Evolutionary conservation across 306 rosid genomes (phyloP).

Genomic region (Cucumis cinereus): DNA sequence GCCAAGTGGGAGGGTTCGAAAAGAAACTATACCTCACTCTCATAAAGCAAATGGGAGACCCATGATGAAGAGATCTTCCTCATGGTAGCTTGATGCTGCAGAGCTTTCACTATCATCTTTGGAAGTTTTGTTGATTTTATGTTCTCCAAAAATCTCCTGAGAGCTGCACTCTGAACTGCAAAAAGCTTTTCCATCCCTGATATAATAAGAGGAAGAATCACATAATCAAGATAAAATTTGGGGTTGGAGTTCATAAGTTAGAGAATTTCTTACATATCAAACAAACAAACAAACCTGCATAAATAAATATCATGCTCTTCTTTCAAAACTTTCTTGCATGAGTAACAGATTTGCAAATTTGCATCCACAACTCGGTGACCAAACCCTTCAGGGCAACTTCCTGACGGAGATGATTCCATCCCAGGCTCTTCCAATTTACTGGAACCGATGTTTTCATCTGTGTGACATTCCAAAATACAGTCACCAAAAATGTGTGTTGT

Average conservation of each 20-base stretch:
- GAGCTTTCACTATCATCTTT: slow-evolving; percentile 32
- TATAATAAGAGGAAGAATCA: slow-evolving; percentile 9
- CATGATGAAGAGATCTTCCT: slow-evolving; percentile 47
- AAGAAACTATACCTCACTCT: slow-evolving; percentile 15
- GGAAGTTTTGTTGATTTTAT: slow-evolving; percentile 27
- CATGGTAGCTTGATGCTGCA: slow-evolving; percentile 47
- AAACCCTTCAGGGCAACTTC: slow-evolving; percentile 19
- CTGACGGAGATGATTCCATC: slow-evolving; percentile 22
- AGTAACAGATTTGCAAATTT: slow-evolving; percentile 28
- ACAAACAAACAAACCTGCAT: slow-evolving; percentile 50
- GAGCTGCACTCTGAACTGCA: slow-evolving; percentile 47
- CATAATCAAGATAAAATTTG: neutral
- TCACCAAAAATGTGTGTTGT: slow-evolving; percentile 78
- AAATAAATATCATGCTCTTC: slow-evolving; percentile 31
- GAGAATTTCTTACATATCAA: neutral
- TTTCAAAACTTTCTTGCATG: slow-evolving; percentile 41
- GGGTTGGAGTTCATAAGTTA: neutral
- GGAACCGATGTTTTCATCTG: slow-evolving; percentile 37
- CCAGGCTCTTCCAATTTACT: slow-evolving; percentile 29
- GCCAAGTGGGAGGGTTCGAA: neutral
- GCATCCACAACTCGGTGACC: slow-evolving; percentile 10
- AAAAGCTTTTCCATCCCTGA: slow-evolving; percentile 54
- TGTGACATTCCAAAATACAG: slow-evolving; percentile 64
- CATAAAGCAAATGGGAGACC: slow-evolving; percentile 28
- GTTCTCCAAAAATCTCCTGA: slow-evolving; percentile 30